Base-by-base conservation (phyloP, 768 basidiomycete genomes). In the Leucocoprinus leucothites region DNA sequence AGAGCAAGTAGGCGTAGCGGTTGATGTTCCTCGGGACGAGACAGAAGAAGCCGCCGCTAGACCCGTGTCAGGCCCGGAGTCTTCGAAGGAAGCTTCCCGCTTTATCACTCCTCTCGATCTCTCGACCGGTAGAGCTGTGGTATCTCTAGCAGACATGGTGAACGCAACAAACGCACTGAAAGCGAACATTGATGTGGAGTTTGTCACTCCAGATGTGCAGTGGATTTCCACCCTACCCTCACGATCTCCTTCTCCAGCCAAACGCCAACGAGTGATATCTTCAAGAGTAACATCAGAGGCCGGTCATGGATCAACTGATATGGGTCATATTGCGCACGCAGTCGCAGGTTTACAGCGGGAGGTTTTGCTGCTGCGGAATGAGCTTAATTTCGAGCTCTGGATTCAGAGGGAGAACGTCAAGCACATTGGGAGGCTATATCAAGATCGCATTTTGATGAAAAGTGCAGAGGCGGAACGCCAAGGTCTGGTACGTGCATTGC, bases 341-440 rank as follows among this genome's bases (percentile, higher is more conserved):
- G 82, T 94, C 26, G 79, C 85, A 13, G 77, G 73, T 5, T 72
- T 94, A 56, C 92, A 94, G 67, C 77, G 87, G 42, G 89, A 94
- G 63, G 76, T 89, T 1, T 67, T 92, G 2, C 68, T 92, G 25
- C 73, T 94, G 25, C 77, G 87, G 47, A 91, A 85, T 64, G 91
- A 94, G 60, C 81, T 94, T 40, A 91, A 91, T 64, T 91, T 93
- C 57, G 89, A 94, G 70, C 74, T 86, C 22, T 94, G 91, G 89
- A 72, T 89, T 40, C 85, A 89, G 55, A 77, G 89, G 59, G 86
- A 92, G 68, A 91, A 91, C 56, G 79, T 87, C 49, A 82, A 84
- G 64, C 89, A 93, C 63, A 87, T 94, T 48, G 89, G 86, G n/a
- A 79, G 86, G 38, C 71, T 94, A 41, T 87, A 90, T 62, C 80